Evolutionary conservation across 2,329 filamentous ascomycete species (phyloP).

Genomic region (Camillea tinctor): DNA sequence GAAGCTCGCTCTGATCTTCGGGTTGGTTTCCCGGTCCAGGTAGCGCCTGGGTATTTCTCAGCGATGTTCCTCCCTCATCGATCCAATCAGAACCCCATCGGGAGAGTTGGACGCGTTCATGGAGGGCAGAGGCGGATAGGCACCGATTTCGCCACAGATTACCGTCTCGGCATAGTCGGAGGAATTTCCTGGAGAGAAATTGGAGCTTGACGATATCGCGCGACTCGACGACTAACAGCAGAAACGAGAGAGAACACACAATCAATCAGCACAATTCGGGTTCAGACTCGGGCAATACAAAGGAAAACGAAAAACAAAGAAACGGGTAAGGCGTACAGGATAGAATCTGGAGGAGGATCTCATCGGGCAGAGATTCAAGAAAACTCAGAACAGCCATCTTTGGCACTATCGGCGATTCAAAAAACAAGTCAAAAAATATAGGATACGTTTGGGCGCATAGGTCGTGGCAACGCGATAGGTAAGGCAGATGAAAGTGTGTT

Average conservation of each 20-base stretch:
- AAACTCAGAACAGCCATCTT: conserved; percentile 23
- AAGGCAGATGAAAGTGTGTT: not conserved
- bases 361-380: conserved; percentile 59
- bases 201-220: conserved; percentile 66
- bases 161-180: conserved; percentile 69
- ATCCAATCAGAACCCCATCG: conserved; percentile 45
- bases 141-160: conserved; percentile 74
- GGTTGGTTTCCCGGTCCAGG: conserved; percentile 22
- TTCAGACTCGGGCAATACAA: no score
- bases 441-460: not conserved
- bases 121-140: conserved; percentile 67
- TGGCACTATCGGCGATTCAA: not conserved
- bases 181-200: conserved; percentile 64
- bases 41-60: conserved; percentile 14
- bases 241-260: no score
- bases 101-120: conserved; percentile 53
- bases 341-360: conserved; percentile 63
- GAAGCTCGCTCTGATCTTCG: conserved; percentile 30
- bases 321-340: conserved; percentile 47
- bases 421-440: no score
- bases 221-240: conserved; percentile 52
- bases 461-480: not conserved
- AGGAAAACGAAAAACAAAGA: conserved; percentile 6
- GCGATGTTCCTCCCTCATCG: conserved; percentile 25
- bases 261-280: conserved; percentile 1